phyloP scores from a whole-genome alignment of 495 filamentous ascomycete genomes.

The Neurospora tetraspora region DNA sequence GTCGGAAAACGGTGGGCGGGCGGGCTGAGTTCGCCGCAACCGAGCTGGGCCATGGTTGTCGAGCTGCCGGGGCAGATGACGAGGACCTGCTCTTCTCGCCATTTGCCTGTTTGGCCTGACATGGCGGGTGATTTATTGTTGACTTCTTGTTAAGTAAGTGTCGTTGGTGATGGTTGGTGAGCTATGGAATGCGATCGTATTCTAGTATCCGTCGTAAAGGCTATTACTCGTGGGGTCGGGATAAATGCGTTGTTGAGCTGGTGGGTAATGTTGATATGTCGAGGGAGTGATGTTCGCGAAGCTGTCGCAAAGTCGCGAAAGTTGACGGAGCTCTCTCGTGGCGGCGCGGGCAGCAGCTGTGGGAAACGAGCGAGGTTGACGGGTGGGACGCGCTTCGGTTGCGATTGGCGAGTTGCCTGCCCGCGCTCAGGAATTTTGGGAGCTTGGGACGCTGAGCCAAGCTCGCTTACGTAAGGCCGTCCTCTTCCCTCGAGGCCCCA shows the following conservation, averaged over 20 bases:
- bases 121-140: slow-evolving; percentile 17
- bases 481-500: background rate
- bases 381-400: background rate
- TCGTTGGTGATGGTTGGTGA: background rate
- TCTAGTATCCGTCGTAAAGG: background rate
- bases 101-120: slow-evolving; percentile 38
- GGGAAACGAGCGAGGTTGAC: background rate
- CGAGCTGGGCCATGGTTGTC: slow-evolving; percentile 87
- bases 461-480: background rate
- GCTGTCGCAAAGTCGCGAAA: background rate
- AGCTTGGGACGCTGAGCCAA: background rate
- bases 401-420: slow-evolving; percentile 1
- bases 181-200: too few relatives aligned
- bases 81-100: slow-evolving; percentile 44
- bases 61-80: slow-evolving; percentile 92
- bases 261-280: background rate
- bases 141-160: background rate
- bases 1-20: slow-evolving; percentile 72
- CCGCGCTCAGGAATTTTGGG: background rate
- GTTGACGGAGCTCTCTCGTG: background rate
- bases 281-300: background rate
- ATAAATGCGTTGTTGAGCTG: background rate
- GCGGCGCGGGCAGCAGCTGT: background rate
- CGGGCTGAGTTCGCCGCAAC: slow-evolving; percentile 85
- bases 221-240: background rate